Evolutionary conservation across 352 stramenopile species (phyloP).

Genomic region (Globisporangium irregulare): DNA sequence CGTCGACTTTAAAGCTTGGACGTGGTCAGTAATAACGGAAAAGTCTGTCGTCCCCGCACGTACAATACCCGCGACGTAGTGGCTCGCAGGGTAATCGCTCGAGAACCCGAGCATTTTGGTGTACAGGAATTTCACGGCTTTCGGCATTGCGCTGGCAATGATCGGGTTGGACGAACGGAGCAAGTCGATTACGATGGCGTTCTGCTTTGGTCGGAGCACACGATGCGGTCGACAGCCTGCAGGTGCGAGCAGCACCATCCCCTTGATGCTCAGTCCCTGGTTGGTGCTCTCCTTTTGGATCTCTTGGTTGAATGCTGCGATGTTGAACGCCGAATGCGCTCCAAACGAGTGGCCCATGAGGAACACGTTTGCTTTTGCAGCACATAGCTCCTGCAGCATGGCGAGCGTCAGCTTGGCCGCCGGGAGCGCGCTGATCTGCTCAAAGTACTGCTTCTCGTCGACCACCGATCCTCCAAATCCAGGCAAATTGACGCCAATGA

Average conservation of each 20-base stretch:
- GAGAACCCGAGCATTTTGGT: slow-evolving; percentile 35
- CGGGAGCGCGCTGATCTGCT: slow-evolving; percentile 30
- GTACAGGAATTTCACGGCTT: slow-evolving; percentile 36
- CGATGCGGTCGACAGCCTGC: slow-evolving; percentile 43
- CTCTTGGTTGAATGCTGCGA: slow-evolving; percentile 33
- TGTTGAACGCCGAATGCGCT: slow-evolving; percentile 43
- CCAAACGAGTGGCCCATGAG: slow-evolving; percentile 54
- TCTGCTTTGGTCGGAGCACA: slow-evolving; percentile 33
- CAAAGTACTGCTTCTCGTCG: slow-evolving; percentile 25
- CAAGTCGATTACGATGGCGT: slow-evolving; percentile 27
- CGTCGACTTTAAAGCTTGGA: slow-evolving; percentile 12
- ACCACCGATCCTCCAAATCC: slow-evolving; percentile 35
- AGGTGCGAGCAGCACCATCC: slow-evolving; percentile 38
- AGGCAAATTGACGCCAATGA: slow-evolving; percentile 39
- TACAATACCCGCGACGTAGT: slow-evolving; percentile 40
- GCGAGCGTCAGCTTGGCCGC: slow-evolving; percentile 29
- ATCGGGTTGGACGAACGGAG: slow-evolving; percentile 23
- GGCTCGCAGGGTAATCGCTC: slow-evolving; percentile 19
- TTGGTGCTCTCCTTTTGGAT: neutral
- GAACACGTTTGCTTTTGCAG: slow-evolving; percentile 28
- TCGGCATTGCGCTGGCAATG: slow-evolving; percentile 12
- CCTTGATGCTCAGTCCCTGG: slow-evolving; percentile 20
- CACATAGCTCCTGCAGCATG: slow-evolving; percentile 29
- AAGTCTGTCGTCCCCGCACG: slow-evolving; percentile 49
- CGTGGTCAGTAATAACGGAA: slow-evolving; percentile 28